Evolutionary conservation across 2,329 filamentous ascomycete genomes (phyloP), one percentile per base, ranked within the genome.

Genomic region (Amphichorda felina): DNA sequence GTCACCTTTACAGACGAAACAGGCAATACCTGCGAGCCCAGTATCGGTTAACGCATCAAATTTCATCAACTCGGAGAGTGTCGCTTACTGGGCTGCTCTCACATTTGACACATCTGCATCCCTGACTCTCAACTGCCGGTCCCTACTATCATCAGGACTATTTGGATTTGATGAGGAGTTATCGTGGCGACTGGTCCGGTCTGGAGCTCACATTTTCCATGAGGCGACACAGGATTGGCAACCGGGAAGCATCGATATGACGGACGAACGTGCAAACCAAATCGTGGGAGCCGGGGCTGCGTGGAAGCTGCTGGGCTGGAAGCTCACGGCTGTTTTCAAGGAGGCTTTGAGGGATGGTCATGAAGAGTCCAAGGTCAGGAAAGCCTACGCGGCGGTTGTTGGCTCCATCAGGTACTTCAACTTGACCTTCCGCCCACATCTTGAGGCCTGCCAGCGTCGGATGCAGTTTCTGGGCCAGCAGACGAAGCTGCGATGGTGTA

Each of bases 41-140:
- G 42, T 48, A 16, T 47, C 51, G 0, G 45, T 55, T 2, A 43
- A 43, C 8, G 52, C 50, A 1, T 46, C 50, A 1, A 47, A 49
- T 15, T 61, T 59, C 28, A 49, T 63, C 7, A 49, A 48, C 5
- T 46, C 53, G 2, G 60, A 63, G 40, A 61, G 52, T 35, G 56
- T 50, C 9, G 55, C 53, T 0, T 62, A 61, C 38, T 63, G 59
- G 59, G 56, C 56, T 0, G 60, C 59, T 3, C 37, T 63, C 7
- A 60, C 55, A 0, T 63, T 61, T 21, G 60, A 63, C 26, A 63
- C 60, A 0, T 61, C 57, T 0, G 54, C 54, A 1, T 61, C 59
- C 1, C 37, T 63, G 4, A 61, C 57, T 1, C 47, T 62, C n/a
- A 61, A 61, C 19, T 57, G 53, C 7, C 49, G 57, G 7, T 52